Base-by-base conservation (phyloP, 2,329 filamentous ascomycete species). In the Pestalotiopsis sp. region DNA sequence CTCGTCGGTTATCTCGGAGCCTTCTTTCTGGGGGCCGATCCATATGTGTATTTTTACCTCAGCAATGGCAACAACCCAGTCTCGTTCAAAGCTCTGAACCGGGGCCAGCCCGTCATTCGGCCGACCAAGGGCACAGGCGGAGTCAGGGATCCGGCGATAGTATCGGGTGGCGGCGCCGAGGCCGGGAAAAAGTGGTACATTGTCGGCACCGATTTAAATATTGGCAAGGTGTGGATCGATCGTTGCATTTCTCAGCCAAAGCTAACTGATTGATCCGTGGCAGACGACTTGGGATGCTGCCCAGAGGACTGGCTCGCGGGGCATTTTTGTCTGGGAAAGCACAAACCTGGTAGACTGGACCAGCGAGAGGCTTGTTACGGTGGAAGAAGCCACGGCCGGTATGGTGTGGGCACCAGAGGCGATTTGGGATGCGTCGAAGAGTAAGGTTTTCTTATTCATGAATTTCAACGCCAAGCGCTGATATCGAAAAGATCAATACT, bases 331-430 rank as follows among this genome's bases (percentile, higher is more conserved):
- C 12, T 89, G 87, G 86, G 85, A 88, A 72, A 85, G 81, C 70
- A 84, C 81, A 0, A 84, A 88, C 66, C 76, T 88, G 4, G 74
- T 86, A 6, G 85, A 82, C 69, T 88, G 85, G 83, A 79, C 72
- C 12, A 77, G 78, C 13, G 85, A 87, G 73, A 77, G 84, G 5
- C 78, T 89, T 2, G 81, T 86, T 0, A 77, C 75, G 0, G 86
- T 89, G 12, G 86, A 88, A 71, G 82, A 86, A 68, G 75, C 76
- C n/a, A 84, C 81, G 3, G 87, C 85, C 0, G 87, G 86, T 3
- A 89, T 88, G 86, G 85, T 87, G 0, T 89, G 87, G 87, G 87
- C 86, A 0, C 87, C 87, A 0, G 84, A 85, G 65, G 86, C 86
- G 0, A 83, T 88, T 65, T 89, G 83, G 82, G 85, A 89, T 71